Evolutionary conservation across 2,329 filamentous ascomycete species (phyloP), one percentile per base, ranked within the genome.

Genomic region (Pseudomassariella vexata): DNA sequence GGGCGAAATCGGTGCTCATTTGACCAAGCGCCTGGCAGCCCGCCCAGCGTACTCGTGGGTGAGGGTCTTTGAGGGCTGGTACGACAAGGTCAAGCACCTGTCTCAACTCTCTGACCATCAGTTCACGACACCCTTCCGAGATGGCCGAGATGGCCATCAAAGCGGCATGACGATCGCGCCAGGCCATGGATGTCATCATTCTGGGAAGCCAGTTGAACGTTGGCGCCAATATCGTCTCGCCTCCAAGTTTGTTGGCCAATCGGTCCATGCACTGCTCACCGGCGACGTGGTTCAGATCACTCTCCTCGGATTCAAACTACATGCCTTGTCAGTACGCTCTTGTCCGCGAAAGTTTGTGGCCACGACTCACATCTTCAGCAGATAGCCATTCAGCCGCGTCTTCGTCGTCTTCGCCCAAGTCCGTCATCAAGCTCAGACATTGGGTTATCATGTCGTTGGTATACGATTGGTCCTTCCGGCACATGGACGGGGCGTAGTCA

Each of bases 121-220:
- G 70, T 17, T 96, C 90, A 37, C 88, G 82, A 55, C 92, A 98
- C 22, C 92, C 92, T 60, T 98, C 92, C 1, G 92, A 96, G 42
- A 98, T 98, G 44, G 92, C 92, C 3, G 90, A 96, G 40, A 98
- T 95, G 16, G 92, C 92, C 92, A 98, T 98, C 32, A 98, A 75
- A 28, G 92, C 92, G 19, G 92, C 92, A 59, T 98, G 92, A 40
- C 90, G 79, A 58, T 98, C 92, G 52, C 86, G 80, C 92, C 92
- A 98, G 19, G 87, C 79, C 48, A 85, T 82, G 2, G 92, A 96
- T 33, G 82, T 86, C 80, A 96, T 94, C 92, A 98, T 98, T 42
- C 88, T 77, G 8, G 92, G 92, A 23, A 98, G 78, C 92, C 92
- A 98, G 57, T 84, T 83, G 63, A 96, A 98, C 1, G 90, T 96